These are phyloP conservation scores for Glaciozyma antarctica DNA, from an alignment of 768 basidiomycete genomes.

Conservation along the genomic window DNA sequence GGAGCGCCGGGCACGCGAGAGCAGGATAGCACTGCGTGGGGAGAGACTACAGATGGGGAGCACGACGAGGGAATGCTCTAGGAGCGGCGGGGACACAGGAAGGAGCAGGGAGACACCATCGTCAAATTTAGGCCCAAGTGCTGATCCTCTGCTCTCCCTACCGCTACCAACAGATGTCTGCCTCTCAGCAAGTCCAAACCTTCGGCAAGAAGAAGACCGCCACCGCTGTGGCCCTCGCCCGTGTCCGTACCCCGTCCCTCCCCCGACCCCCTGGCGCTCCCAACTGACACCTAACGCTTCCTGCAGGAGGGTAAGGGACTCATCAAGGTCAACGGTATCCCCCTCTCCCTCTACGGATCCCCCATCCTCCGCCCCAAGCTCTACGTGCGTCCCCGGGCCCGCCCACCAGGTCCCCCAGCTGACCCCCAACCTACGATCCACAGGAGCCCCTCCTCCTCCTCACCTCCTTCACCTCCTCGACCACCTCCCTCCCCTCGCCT, in stretches of 20 bases:
- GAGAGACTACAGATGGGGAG: no score
- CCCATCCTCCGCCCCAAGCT: conserved; percentile 95
- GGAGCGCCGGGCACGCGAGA: no score
- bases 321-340: conserved; percentile 92
- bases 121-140: no score
- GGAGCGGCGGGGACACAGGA: no score
- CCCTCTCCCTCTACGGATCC: conserved; percentile 89
- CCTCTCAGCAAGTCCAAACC: conserved; percentile 61
- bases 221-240: conserved; percentile 76
- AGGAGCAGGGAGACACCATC: no score
- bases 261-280: neutral
- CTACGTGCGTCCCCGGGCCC: conserved; percentile 52
- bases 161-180: conserved; percentile 16
- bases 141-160: no score
- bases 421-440: neutral
- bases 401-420: neutral
- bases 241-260: conserved; percentile 19
- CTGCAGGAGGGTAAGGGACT: conserved; percentile 63
- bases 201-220: conserved; percentile 99
- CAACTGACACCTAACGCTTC: neutral
- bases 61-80: no score
- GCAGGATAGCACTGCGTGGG: no score
- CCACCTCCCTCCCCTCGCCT: conserved; percentile 60
- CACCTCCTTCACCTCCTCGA: conserved; percentile 29
- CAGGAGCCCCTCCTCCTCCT: conserved; percentile 69